Evolutionary conservation across 2,329 filamentous ascomycete species (phyloP).

Genomic region (Beauveria australis): DNA sequence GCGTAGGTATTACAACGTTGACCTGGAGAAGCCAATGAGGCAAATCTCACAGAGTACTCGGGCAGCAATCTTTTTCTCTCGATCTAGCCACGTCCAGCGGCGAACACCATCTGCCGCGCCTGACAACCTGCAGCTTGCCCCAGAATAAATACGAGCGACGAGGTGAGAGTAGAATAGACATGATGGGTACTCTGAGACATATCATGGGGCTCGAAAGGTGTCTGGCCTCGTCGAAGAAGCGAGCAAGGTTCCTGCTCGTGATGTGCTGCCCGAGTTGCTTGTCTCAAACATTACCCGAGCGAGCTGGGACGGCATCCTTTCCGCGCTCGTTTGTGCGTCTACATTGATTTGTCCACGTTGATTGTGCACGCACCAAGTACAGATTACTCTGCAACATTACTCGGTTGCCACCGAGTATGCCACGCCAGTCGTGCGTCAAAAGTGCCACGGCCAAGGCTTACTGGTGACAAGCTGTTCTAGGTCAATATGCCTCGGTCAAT

Average conservation of each 20-base stretch:
- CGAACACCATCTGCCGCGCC: not conserved
- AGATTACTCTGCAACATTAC: not conserved
- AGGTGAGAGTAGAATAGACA: not conserved
- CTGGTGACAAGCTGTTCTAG: too few relatives aligned
- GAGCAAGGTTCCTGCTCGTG: not conserved
- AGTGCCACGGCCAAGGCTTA: not conserved
- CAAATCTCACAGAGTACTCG: not conserved
- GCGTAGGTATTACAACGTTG: not conserved
- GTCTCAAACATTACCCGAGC: slow-evolving; percentile 1
- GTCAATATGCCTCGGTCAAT: too few relatives aligned
- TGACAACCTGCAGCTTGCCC: not conserved
- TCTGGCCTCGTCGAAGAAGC: not conserved
- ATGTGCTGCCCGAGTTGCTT: slow-evolving; percentile 4
- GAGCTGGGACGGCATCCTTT: not conserved
- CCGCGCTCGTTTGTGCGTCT: not conserved
- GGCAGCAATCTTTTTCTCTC: not conserved
- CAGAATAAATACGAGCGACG: not conserved
- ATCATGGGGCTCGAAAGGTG: not conserved
- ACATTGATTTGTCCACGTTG: not conserved
- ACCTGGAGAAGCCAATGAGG: too few relatives aligned
- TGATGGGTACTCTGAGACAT: not conserved
- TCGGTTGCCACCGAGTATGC: not conserved
- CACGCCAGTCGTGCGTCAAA: not conserved
- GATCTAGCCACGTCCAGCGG: not conserved
- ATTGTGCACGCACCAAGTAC: too few relatives aligned